A percentile compares a stretch with the other conserved stretches of the same genome.
These are phyloP conservation scores for Naganishia sp. DNA, from an alignment of 1,284 basidiomycete species.

Conservation along the genomic window DNA sequence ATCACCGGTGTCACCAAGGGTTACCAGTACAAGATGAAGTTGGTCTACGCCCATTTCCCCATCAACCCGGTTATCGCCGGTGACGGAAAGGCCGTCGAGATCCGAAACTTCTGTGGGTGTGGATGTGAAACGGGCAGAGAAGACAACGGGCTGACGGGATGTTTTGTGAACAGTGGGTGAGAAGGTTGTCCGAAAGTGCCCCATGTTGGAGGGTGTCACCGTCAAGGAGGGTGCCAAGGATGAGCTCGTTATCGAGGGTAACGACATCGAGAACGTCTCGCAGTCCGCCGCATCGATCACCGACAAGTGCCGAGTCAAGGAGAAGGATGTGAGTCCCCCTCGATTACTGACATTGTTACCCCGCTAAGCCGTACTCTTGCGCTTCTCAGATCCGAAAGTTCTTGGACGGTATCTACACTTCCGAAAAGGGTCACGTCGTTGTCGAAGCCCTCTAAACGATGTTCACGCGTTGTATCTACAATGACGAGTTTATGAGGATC, in stretches of 20 bases:
- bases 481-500: conserved; percentile 31
- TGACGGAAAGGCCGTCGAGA: conserved; percentile 76
- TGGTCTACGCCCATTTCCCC: conserved; percentile 99
- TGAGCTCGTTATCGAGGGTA: conserved; percentile 87
- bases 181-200: conserved; percentile 86
- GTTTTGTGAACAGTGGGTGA: conserved; percentile 49
- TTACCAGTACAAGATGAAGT: conserved; percentile 99
- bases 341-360: too few relatives aligned
- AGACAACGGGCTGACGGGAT: neutral
- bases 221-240: conserved; percentile 93
- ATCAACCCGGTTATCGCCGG: conserved; percentile 98
- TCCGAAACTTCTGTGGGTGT: conserved; percentile 92
- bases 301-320: conserved; percentile 88
- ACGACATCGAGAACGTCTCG: conserved; percentile 92
- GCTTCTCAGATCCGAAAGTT: conserved; percentile 71
- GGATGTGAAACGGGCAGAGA: neutral
- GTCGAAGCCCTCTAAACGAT: conserved; percentile 29
- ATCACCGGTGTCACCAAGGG: conserved; percentile 97
- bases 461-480: conserved; percentile 28
- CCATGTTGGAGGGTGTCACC: conserved; percentile 87
- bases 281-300: conserved; percentile 96
- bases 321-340: conserved; percentile 71
- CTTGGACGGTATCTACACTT: conserved; percentile 77
- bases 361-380: conserved; percentile 2
- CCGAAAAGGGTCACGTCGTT: conserved; percentile 63